Evolutionary conservation across 1,284 basidiomycete genomes (phyloP).

Genomic region (Pseudozyma tsukubaensis): DNA sequence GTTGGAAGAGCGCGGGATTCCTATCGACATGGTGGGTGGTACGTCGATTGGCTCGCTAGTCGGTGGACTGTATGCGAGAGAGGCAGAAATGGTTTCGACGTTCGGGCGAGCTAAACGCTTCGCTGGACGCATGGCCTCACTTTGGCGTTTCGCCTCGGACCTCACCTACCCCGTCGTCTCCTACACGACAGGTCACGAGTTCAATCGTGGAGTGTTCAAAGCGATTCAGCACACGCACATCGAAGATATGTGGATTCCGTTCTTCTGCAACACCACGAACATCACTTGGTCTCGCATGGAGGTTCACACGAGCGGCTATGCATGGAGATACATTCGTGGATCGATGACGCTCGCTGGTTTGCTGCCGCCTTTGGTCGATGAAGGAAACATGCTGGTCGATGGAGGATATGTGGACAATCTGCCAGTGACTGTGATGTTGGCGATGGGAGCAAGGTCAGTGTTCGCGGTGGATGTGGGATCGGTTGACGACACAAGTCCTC

Average conservation of each 20-base stretch:
- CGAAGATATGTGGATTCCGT: constrained; percentile 99
- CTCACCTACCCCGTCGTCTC: constrained; percentile 96
- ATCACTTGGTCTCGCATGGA: constrained; percentile 97
- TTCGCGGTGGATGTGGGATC: constrained; percentile 95
- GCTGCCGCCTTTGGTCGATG: constrained; percentile 92
- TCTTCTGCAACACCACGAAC: constrained; percentile 98
- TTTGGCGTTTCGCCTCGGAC: constrained; percentile 94
- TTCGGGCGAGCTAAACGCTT: constrained; percentile 90
- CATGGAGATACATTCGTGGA: constrained; percentile 77
- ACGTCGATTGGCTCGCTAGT: constrained; percentile 90
- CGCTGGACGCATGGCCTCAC: constrained; percentile 87
- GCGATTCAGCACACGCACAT: constrained; percentile 72
- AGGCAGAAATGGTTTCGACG: constrained; percentile 88
- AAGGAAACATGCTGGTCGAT: constrained; percentile 77
- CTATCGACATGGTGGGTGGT: constrained; percentile 85
- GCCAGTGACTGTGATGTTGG: constrained; percentile 88
- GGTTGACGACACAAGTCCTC: constrained; percentile 93
- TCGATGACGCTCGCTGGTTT: constrained; percentile 98
- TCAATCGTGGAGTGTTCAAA: constrained; percentile 53
- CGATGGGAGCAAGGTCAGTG: constrained; percentile 89
- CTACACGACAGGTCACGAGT: constrained; percentile 85
- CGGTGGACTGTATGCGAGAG: constrained; percentile 94
- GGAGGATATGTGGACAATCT: constrained; percentile 58
- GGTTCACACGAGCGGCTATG: constrained; percentile 92
- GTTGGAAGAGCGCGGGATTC: constrained; percentile 89